These are phyloP conservation scores for Scytalidium lignicola DNA, from an alignment of 2,329 filamentous ascomycete genomes.

Conservation along the genomic window DNA sequence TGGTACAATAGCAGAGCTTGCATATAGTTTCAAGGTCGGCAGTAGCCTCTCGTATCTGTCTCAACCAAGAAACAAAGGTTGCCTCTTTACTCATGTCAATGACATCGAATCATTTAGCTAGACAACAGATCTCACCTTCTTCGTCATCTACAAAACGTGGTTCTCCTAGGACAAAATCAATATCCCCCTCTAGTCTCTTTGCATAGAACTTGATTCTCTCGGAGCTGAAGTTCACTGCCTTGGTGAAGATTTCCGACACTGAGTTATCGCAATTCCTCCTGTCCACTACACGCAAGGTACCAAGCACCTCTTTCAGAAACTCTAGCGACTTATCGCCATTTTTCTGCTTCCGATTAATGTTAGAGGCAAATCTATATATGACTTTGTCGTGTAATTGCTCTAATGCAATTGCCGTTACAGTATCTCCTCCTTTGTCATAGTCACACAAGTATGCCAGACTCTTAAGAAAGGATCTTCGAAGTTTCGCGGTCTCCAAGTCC, in stretches of 20 bases:
- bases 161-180: too few relatives aligned
- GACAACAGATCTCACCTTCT: too few relatives aligned
- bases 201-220: too few relatives aligned
- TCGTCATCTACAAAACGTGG: too few relatives aligned
- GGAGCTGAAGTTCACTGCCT: neutral
- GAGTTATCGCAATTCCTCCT: neutral
- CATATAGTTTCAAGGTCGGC: neutral
- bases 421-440: slow-evolving; percentile 38
- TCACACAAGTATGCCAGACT: slow-evolving; percentile 42
- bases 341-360: slow-evolving; percentile 13
- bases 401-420: slow-evolving; percentile 40
- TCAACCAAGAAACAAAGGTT: too few relatives aligned
- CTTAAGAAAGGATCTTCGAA: slow-evolving; percentile 27
- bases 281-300: too few relatives aligned
- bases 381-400: slow-evolving; percentile 28
- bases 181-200: too few relatives aligned
- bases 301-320: too few relatives aligned
- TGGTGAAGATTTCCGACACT: neutral
- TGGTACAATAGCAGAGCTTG: slow-evolving; percentile 2
- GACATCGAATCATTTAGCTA: too few relatives aligned
- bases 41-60: too few relatives aligned
- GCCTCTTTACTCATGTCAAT: too few relatives aligned
- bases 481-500: neutral
- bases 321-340: neutral
- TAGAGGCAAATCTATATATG: slow-evolving; percentile 41